Percentiles rank a stretch among this genome's conserved stretches.
These are phyloP conservation scores for Rhodosporidiobolus odoratus DNA, from an alignment of 768 basidiomycete species.

Conservation along the genomic window DNA sequence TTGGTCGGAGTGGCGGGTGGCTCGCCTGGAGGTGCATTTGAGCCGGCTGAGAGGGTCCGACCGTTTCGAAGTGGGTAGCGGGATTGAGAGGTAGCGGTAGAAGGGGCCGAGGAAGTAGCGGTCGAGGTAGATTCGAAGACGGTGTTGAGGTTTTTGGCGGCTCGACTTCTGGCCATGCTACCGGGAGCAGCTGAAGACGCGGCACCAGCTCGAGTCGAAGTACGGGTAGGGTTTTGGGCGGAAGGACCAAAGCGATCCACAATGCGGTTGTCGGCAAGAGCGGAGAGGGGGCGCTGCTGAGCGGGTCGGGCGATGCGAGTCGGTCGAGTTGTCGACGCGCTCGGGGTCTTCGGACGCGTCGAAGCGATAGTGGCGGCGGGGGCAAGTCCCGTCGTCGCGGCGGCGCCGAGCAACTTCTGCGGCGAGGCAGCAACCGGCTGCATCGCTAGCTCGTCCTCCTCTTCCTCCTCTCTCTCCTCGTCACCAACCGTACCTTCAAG, in stretches of 20 bases:
- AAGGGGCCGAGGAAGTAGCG: no score
- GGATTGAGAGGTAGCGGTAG: neutral
- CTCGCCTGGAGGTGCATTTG: neutral
- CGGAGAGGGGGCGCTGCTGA: constrained; percentile 16
- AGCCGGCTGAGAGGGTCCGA: constrained; percentile 1
- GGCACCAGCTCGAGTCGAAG: neutral
- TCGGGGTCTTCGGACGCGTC: constrained; percentile 17
- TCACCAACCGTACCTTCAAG: neutral
- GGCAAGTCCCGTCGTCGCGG: neutral
- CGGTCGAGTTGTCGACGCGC: constrained; percentile 5
- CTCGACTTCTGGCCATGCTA: constrained; percentile 4
- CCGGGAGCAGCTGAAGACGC: neutral
- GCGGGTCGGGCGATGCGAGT: constrained; percentile 25
- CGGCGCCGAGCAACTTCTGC: neutral
- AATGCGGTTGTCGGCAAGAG: constrained; percentile 28
- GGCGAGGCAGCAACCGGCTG: neutral
- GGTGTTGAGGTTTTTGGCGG: constrained; percentile 29
- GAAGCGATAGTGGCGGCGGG: neutral
- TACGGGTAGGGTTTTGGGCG: no score
- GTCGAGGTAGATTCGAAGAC: constrained; percentile 22
- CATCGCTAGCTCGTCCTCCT: constrained; percentile 20
- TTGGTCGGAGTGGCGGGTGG: constrained; percentile 22
- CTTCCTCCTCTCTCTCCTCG: neutral
- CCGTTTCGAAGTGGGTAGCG: constrained; percentile 27
- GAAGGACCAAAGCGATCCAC: no score